Evolutionary conservation across 78 protist species (phyloP).

Genomic region (Dictyostelium capitatum): DNA sequence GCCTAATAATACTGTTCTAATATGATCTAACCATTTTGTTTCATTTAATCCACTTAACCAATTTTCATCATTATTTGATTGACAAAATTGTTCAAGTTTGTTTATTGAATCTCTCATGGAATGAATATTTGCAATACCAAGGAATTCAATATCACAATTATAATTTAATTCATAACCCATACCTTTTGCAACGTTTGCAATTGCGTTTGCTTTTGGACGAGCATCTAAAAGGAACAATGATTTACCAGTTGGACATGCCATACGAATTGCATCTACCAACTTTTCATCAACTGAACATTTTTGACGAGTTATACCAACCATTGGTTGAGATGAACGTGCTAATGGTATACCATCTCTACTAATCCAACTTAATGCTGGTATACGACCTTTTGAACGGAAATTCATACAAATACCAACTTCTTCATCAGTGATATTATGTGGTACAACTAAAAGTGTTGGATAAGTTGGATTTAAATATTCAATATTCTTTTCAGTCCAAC

Average conservation of each 20-base stretch:
- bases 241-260: slow-evolving; percentile 18
- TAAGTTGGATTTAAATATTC: slow-evolving; percentile 67
- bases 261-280: slow-evolving; percentile 26
- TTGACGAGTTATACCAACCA: slow-evolving; percentile 74
- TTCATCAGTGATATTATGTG: slow-evolving; percentile 44
- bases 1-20: slow-evolving; percentile 56
- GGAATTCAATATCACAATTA: slow-evolving; percentile 72
- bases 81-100: slow-evolving; percentile 34
- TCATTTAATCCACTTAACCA: slow-evolving; percentile 63
- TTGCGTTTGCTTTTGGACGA: slow-evolving; percentile 88
- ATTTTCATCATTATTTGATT: slow-evolving; percentile 28
- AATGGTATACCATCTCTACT: slow-evolving; percentile 68
- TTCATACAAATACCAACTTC: slow-evolving; percentile 41
- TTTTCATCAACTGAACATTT: slow-evolving; percentile 49
- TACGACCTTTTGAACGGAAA: slow-evolving; percentile 76
- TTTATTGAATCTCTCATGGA: slow-evolving; percentile 87
- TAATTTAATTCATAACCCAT: slow-evolving; percentile 89
- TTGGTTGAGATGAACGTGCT: slow-evolving; percentile 67
- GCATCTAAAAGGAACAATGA: slow-evolving; percentile 61
- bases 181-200: slow-evolving; percentile 88
- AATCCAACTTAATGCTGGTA: slow-evolving; percentile 68
- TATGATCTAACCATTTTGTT: slow-evolving; percentile 80
- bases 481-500: slow-evolving; percentile 30
- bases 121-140: slow-evolving; percentile 94
- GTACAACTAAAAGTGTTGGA: slow-evolving; percentile 51